These are phyloP conservation scores for Juncus inflexus DNA, from an alignment of 176 grass and related monocot genomes.

Conservation along the genomic window DNA sequence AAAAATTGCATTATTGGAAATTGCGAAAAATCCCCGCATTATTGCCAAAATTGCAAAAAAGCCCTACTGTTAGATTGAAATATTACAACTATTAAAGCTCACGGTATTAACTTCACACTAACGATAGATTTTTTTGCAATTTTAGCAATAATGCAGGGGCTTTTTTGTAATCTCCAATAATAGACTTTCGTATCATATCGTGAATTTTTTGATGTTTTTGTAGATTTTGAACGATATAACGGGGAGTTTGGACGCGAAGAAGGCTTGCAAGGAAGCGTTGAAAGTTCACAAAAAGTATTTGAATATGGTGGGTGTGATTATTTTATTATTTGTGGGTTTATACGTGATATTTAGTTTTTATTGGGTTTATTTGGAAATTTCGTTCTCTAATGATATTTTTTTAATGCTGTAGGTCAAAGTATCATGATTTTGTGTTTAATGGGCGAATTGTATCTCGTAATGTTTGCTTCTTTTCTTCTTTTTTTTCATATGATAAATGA, in stretches of 20 bases:
- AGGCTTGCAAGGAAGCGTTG: constrained; percentile 76
- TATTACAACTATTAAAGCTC: too few species aligned
- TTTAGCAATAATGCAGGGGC: too few species aligned
- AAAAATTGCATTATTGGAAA: too few species aligned
- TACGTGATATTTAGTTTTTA: background rate
- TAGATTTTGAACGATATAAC: constrained; percentile 96
- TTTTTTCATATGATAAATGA: constrained; percentile 10
- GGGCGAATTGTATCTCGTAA: constrained; percentile 1
- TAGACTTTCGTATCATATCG: too few species aligned
- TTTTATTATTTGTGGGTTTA: background rate
- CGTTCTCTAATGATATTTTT: background rate
- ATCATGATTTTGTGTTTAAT: constrained; percentile 31
- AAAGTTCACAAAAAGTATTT: constrained; percentile 84
- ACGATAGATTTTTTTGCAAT: too few species aligned
- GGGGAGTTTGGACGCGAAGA: constrained; percentile 84
- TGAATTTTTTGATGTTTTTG: background rate
- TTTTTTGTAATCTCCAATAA: too few species aligned
- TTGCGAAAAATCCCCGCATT: too few species aligned
- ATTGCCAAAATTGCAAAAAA: too few species aligned
- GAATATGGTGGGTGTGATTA: constrained; percentile 37
- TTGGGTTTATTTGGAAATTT: background rate
- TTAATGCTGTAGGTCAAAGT: constrained; percentile 52
- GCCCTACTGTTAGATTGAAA: too few species aligned
- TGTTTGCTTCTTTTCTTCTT: background rate
- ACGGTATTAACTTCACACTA: too few species aligned